phyloP scores from a whole-genome alignment of 31 red algal genomes.

The Porphyra umbilicalis region DNA sequence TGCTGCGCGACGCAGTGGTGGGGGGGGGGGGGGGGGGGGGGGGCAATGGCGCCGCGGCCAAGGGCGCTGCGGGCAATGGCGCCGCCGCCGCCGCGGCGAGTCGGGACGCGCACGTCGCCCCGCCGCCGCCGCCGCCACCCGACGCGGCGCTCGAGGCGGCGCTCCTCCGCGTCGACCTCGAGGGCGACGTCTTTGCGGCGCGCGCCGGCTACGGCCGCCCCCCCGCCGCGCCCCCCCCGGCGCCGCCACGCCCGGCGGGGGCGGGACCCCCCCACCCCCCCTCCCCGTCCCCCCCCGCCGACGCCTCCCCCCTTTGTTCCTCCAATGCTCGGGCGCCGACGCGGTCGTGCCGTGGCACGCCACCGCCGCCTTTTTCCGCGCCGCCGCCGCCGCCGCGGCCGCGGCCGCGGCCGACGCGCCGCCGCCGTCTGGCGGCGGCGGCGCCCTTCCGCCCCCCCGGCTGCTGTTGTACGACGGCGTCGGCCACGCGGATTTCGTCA shows the following conservation, averaged over 20 bases:
- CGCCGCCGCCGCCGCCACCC: neutral
- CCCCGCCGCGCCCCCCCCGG: neutral
- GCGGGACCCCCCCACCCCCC: too few relatives aligned
- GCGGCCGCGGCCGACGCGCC: too few relatives aligned
- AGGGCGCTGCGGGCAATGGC: neutral
- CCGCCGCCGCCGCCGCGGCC: neutral
- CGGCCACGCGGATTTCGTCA: slow-evolving; percentile 7
- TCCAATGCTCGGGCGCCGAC: slow-evolving; percentile 4
- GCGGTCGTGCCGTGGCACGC: slow-evolving; percentile 3
- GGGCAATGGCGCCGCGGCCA: neutral
- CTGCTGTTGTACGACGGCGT: slow-evolving; percentile 9
- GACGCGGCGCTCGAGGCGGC: neutral
- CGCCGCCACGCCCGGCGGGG: neutral
- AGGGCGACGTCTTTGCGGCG: neutral
- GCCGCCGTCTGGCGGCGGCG: too few relatives aligned
- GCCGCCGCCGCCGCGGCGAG: neutral
- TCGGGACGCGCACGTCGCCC: too few relatives aligned
- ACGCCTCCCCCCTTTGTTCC: neutral
- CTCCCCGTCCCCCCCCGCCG: neutral
- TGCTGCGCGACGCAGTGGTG: neutral
- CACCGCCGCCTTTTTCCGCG: neutral
- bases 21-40: neutral
- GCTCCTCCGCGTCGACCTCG: neutral
- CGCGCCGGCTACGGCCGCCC: neutral
- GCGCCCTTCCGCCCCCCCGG: neutral